Evolutionary conservation across 2,329 filamentous ascomycete genomes (phyloP).

Genomic region (Claviceps sp.): DNA sequence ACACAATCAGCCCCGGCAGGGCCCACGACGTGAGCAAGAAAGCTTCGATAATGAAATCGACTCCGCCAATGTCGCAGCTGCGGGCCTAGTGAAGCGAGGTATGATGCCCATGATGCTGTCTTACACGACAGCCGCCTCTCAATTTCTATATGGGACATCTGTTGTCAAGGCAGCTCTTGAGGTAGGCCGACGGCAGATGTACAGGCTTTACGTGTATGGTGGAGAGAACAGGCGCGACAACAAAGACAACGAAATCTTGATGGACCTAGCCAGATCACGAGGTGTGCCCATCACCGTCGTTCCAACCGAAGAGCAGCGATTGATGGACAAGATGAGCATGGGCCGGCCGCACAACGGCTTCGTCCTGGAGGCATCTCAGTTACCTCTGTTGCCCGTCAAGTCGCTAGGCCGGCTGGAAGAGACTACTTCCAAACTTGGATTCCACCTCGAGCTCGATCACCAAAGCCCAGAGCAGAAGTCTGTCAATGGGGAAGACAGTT

Average conservation of each 20-base stretch:
- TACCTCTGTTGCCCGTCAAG: slow-evolving; percentile 58
- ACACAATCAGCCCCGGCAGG: not conserved
- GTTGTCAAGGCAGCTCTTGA: slow-evolving; percentile 69
- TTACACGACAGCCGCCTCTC: slow-evolving; percentile 73
- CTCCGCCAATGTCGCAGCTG: not conserved
- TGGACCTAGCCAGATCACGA: slow-evolving; percentile 31
- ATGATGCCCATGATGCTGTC: slow-evolving; percentile 25
- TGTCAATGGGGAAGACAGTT: slow-evolving; percentile 55
- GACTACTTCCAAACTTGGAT: slow-evolving; percentile 32
- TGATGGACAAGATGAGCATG: slow-evolving; percentile 73
- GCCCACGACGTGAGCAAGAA: not conserved
- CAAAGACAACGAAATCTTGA: slow-evolving; percentile 30
- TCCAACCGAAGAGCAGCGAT: slow-evolving; percentile 43
- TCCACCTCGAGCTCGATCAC: slow-evolving; percentile 45
- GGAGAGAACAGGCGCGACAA: slow-evolving; percentile 39
- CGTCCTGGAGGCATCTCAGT: slow-evolving; percentile 71
- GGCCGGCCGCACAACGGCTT: slow-evolving; percentile 82
- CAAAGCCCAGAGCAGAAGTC: slow-evolving; percentile 62
- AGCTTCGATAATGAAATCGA: not conserved
- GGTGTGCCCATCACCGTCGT: slow-evolving; percentile 46
- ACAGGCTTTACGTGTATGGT: slow-evolving; percentile 68
- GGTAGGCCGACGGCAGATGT: slow-evolving; percentile 53
- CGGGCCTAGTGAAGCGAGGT: slow-evolving; percentile 11
- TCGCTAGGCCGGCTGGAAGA: slow-evolving; percentile 38
- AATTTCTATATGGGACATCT: slow-evolving; percentile 79